Percentiles rank a stretch among this genome's conserved stretches.
Evolutionary conservation across 2,329 filamentous ascomycete species (phyloP).

Genomic region (Sordariomycetes sp.): DNA sequence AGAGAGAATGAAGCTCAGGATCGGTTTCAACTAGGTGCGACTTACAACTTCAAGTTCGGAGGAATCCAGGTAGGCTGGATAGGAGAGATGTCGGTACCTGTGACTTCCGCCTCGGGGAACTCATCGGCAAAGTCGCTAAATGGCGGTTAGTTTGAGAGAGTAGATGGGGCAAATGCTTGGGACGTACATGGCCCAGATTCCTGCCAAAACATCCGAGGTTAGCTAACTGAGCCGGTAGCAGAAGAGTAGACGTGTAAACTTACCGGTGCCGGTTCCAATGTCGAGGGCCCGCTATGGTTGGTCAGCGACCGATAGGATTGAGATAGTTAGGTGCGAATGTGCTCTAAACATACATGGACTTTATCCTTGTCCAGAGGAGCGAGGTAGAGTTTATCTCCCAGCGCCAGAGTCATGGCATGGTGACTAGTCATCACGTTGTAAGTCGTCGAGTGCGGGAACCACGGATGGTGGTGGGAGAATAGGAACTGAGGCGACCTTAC

Average conservation of each 20-base stretch:
- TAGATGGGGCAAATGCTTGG: constrained; percentile 8
- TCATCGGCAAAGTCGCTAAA: constrained; percentile 32
- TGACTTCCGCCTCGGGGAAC: constrained; percentile 26
- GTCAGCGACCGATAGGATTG: not conserved
- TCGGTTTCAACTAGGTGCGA: not conserved
- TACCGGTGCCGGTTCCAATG: constrained; percentile 9
- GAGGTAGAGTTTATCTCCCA: constrained; percentile 11
- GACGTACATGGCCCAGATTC: constrained; percentile 38
- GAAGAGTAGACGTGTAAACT: not conserved
- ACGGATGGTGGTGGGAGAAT: not conserved
- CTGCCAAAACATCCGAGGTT: constrained; percentile 17
- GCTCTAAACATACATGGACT: not conserved
- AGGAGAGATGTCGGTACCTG: constrained; percentile 41
- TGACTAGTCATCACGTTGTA: constrained; percentile 8
- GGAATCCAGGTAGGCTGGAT: constrained; percentile 40
- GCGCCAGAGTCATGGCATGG: constrained; percentile 9
- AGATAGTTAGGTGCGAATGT: constrained; percentile 5
- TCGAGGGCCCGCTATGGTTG: constrained; percentile 8
- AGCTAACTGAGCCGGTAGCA: not conserved
- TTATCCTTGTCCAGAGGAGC: constrained; percentile 10
- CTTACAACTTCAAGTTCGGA: constrained; percentile 18
- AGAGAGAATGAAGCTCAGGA: constrained; percentile 4
- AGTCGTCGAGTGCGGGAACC: not conserved
- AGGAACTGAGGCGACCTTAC: constrained; percentile 4
- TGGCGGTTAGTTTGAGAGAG: not conserved